Evolutionary conservation across 2,329 filamentous ascomycete genomes (phyloP).

Genomic region (Catunica adiposa): DNA sequence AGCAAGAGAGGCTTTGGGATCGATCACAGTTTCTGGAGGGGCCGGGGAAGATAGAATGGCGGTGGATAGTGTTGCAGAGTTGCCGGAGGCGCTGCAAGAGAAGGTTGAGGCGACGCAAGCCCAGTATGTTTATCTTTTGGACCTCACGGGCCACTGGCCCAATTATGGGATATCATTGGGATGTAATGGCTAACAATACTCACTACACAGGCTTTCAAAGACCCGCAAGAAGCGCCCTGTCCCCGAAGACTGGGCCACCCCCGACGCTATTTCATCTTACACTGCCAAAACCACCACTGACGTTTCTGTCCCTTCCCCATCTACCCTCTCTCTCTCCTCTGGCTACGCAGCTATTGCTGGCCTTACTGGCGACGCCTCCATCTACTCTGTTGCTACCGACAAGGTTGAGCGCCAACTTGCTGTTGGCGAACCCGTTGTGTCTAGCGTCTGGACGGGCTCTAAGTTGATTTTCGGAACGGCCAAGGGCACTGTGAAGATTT

Average conservation of each 20-base stretch:
- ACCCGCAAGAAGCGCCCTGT: conserved; percentile 78
- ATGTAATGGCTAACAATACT: background rate
- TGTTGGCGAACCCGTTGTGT: conserved; percentile 51
- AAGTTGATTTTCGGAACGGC: conserved; percentile 58
- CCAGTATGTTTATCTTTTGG: conserved; percentile 42
- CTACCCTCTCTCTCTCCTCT: conserved; percentile 35
- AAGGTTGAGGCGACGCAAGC: conserved; percentile 69
- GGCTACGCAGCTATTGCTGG: conserved; percentile 60
- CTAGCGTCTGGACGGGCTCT: conserved; percentile 45
- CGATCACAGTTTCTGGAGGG: conserved; percentile 53
- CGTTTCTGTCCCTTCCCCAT: conserved; percentile 31
- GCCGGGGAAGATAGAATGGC: conserved; percentile 72
- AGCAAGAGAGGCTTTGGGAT: conserved; percentile 73
- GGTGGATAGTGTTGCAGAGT: conserved; percentile 56
- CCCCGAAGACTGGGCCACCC: conserved; percentile 68
- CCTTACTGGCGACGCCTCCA: conserved; percentile 52
- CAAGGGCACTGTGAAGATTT: conserved; percentile 65
- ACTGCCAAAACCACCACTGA: conserved; percentile 29
- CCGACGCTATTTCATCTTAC: conserved; percentile 47
- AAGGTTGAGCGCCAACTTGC: conserved; percentile 51
- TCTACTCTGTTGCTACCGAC: conserved; percentile 58
- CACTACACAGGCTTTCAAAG: conserved; percentile 52
- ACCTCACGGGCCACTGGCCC: too few relatives aligned
- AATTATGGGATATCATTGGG: too few relatives aligned
- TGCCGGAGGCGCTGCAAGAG: conserved; percentile 54